Evolutionary conservation across 2,329 filamentous ascomycete genomes (phyloP).

Genomic region (Neonectria punicea): DNA sequence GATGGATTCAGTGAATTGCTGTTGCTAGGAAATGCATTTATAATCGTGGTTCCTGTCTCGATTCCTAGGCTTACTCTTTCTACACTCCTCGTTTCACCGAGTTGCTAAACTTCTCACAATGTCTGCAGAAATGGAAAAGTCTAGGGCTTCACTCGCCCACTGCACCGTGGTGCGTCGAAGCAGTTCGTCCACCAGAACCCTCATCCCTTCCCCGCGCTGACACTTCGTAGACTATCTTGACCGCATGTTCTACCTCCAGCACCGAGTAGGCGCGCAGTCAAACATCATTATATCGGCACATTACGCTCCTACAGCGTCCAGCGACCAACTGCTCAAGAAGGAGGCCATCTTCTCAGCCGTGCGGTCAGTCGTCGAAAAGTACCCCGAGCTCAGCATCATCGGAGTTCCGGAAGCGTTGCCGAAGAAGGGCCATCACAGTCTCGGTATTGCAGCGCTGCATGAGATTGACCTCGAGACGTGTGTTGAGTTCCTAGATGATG

Average conservation of each 20-base stretch:
- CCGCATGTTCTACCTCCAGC: slow-evolving; percentile 33
- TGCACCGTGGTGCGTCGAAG: slow-evolving; percentile 22
- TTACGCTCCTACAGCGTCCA: slow-evolving; percentile 8
- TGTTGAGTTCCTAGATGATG: slow-evolving; percentile 18
- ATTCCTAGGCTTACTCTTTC: background rate
- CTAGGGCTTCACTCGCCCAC: background rate
- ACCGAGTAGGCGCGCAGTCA: slow-evolving; percentile 29
- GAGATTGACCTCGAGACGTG: slow-evolving; percentile 32
- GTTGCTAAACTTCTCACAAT: too few relatives aligned
- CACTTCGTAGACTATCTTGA: slow-evolving; percentile 22
- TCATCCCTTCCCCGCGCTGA: background rate
- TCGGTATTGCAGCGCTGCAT: slow-evolving; percentile 20
- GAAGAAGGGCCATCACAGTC: slow-evolving; percentile 1
- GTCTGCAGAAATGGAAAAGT: background rate
- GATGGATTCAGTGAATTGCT: background rate
- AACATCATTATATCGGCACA: slow-evolving; percentile 35
- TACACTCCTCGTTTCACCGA: background rate
- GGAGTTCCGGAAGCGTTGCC: background rate
- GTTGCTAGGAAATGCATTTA: background rate
- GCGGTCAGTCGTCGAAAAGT: slow-evolving; percentile 13
- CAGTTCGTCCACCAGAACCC: slow-evolving; percentile 3
- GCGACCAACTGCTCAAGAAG: background rate
- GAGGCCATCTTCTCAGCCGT: slow-evolving; percentile 17
- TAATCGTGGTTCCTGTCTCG: background rate
- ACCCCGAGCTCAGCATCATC: slow-evolving; percentile 23